Evolutionary conservation across 805 yeast species (phyloP).

Genomic region (Saccharomyces mikatae): DNA sequence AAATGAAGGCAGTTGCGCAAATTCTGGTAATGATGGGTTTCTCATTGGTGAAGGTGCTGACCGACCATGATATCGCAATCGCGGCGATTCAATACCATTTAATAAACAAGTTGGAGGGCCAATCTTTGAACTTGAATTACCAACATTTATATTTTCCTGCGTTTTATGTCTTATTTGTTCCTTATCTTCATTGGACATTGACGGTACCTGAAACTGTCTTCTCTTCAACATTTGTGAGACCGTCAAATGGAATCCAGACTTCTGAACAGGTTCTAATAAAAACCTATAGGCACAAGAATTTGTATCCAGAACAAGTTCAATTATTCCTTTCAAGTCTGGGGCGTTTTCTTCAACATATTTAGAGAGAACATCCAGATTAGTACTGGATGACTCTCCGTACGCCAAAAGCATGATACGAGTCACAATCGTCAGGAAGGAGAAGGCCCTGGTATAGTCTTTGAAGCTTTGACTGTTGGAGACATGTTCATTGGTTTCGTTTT

Average conservation of each 20-base stretch:
- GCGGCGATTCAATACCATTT: background rate
- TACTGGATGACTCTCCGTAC: slow-evolving; percentile 7
- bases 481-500: slow-evolving; percentile 7
- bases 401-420: slow-evolving; percentile 12
- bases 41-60: background rate
- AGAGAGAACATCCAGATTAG: slow-evolving; percentile 53
- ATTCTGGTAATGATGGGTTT: background rate
- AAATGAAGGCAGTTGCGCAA: background rate
- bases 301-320: slow-evolving; percentile 12
- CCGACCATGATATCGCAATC: background rate
- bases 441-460: slow-evolving; percentile 10
- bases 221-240: slow-evolving; percentile 15
- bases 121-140: background rate
- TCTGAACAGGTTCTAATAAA: slow-evolving; percentile 19
- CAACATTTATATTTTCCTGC: background rate
- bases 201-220: background rate
- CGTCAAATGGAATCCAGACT: slow-evolving; percentile 23
- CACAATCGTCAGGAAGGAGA: slow-evolving; percentile 14
- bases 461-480: slow-evolving; percentile 11
- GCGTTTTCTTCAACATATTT: slow-evolving; percentile 62
- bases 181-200: background rate
- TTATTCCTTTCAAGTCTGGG: slow-evolving; percentile 34
- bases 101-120: background rate
- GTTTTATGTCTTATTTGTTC: background rate
- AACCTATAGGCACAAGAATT: slow-evolving; percentile 18